phyloP scores from a whole-genome alignment of 1,139 yeast genomes.

The Zygoascus meyerae region DNA sequence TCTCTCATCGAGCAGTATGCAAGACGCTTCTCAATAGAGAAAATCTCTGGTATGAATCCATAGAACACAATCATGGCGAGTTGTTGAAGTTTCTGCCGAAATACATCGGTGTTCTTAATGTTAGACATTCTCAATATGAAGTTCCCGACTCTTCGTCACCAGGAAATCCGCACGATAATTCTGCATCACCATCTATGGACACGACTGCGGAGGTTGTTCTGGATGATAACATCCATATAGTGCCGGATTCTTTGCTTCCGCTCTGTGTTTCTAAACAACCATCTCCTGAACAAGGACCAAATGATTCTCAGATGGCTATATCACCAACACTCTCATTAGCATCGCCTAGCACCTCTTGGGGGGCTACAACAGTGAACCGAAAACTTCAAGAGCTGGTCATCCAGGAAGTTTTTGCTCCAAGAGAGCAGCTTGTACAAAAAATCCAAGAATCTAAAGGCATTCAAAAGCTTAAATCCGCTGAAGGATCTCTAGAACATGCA shows the following conservation, averaged over 20 bases:
- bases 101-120: conserved; percentile 90
- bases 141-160: conserved; percentile 3
- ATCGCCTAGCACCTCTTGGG: conserved; percentile 35
- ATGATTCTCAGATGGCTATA: neutral
- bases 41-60: conserved; percentile 83
- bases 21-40: conserved; percentile 88
- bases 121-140: conserved; percentile 51
- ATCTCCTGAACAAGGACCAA: conserved; percentile 32
- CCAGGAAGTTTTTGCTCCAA: conserved; percentile 64
- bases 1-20: conserved; percentile 90
- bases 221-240: conserved; percentile 83
- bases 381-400: conserved; percentile 60
- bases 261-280: conserved; percentile 46
- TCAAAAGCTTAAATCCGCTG: conserved; percentile 17
- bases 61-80: conserved; percentile 71
- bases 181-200: conserved; percentile 6
- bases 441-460: conserved; percentile 1
- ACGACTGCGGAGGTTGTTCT: conserved; percentile 59
- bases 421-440: conserved; percentile 10
- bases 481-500: neutral
- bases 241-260: conserved; percentile 70
- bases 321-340: conserved; percentile 8
- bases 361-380: conserved; percentile 60
- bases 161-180: conserved; percentile 2
- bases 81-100: conserved; percentile 81